Evolutionary conservation across 805 yeast species (phyloP), one percentile per base, ranked within the genome.

Genomic region (Millerago galiae): DNA sequence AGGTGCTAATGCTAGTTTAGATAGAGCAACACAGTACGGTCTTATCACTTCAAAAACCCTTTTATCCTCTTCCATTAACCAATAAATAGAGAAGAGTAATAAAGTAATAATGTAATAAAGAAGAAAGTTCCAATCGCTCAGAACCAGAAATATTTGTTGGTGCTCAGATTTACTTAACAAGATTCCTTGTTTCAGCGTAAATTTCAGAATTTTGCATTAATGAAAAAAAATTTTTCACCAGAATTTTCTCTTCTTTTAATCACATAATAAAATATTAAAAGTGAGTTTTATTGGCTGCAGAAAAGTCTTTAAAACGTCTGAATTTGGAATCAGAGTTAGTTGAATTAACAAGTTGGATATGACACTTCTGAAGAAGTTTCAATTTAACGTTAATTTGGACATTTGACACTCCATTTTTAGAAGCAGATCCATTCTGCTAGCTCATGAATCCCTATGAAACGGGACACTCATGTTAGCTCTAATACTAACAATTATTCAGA

Each of bases 391-490:
- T 48, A 37, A 16, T 41, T 38, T 15, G 42, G 31, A 52, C 46
- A 44, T 54, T 43, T 54, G 61, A 57, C 59, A 57, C 61, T 21
- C 57, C 58, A 59, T 51, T 45, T 51, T 46, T 38, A 48, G 53
- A 49, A 46, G 47, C 47, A 35, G 16, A 12, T 18, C 15, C 25
- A n/a, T 37, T 40, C 46, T 49, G 49, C 50, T 53, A 35, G 70
- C 71, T 65, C 74, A 65, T 70, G 74, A 70, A 53, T 70, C 72
- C 72, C 45, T 39, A n/a, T 29, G 25, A 31, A n/a, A n/a, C n/a
- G n/a, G 73, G 74, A 70, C 67, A 70, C 75, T 69, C 74, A 66
- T 69, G 74, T 56, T 53, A 71, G 46, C 39, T 28, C 35, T 27
- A 15, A 11, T 5, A 1, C 9, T 11, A 32, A 18, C n/a, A 13